Evolutionary conservation across 1,284 basidiomycete species (phyloP), one percentile per base, ranked within the genome.

Genomic region (Agroathelia rolfsii): DNA sequence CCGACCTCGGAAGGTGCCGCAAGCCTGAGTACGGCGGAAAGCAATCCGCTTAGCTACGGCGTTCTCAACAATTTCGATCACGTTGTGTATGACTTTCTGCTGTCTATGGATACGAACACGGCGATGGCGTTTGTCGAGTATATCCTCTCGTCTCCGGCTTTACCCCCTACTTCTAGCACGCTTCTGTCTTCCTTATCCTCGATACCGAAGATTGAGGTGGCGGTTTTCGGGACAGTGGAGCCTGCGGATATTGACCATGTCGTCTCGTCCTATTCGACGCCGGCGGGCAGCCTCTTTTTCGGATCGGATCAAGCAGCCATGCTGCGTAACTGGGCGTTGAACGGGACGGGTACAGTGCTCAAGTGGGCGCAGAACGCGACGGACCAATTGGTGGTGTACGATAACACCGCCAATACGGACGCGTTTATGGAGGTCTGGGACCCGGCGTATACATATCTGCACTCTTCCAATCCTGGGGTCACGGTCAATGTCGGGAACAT

Each of bases 191-290:
- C 61, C 5, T 42, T 75, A 17, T 42, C 58, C n/a, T 48, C 53
- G 3, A 54, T 78, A 26, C 76, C 75, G 7, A 38, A 54, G 1
- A 44, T 80, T 24, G 76, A 78, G 48, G 70, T 77, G 5, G 72
- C 73, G 3, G 46, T 78, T 13, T 76, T 78, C 47, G 76, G 76
- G 7, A 57, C 61, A 5, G 49, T 79, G 18, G 48, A 49, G 13
- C 59, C 66, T 12, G 43, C 59, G 5, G 75, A 78, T 45, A 47
- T 76, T 13, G 43, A 45, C 24, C 61, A 52, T 25, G 60, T 62
- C 8, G 52, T 64, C n/a, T 70, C 74, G 13, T 64, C 71, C 8
- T 69, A 78, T 39, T 56, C 66, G 4, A 64, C 61, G 6, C 51
- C 69, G n/a, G 55, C 58, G 17, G 66, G 64, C 7, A 43, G 55